Percentiles rank a stretch among this genome's conserved stretches.
Evolutionary conservation across 345 rosid species (phyloP).

Genomic region (Mercurialis annua): DNA sequence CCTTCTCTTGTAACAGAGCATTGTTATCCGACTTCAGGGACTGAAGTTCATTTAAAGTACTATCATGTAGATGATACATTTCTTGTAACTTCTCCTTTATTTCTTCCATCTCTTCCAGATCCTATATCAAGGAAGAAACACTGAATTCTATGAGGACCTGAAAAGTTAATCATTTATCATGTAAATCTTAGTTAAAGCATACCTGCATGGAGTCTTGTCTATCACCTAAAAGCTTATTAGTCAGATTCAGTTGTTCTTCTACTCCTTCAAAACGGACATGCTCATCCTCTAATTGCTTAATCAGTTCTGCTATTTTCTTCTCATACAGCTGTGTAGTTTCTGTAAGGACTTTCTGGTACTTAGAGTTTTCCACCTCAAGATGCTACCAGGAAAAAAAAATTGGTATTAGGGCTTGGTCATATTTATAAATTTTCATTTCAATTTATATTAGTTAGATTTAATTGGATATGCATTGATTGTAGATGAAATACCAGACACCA

Average conservation of each 20-base stretch:
- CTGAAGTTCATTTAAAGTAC: slow-evolving; percentile 48
- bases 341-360: slow-evolving; percentile 61
- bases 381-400: slow-evolving; percentile 43
- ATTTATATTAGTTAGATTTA: slow-evolving; percentile 7
- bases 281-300: slow-evolving; percentile 53
- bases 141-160: not conserved
- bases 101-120: slow-evolving; percentile 44
- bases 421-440: not conserved
- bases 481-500: not conserved
- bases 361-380: slow-evolving; percentile 49
- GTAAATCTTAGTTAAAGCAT: slow-evolving; percentile 15
- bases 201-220: slow-evolving; percentile 60
- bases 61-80: slow-evolving; percentile 43
- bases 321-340: slow-evolving; percentile 67
- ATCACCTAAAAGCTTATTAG: slow-evolving; percentile 47
- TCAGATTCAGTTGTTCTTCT: slow-evolving; percentile 49
- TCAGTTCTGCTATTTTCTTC: slow-evolving; percentile 58
- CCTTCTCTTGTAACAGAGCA: slow-evolving; percentile 64
- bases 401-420: slow-evolving; percentile 4
- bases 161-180: not conserved
- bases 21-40: slow-evolving; percentile 53
- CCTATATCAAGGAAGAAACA: slow-evolving; percentile 40
- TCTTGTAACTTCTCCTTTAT: slow-evolving; percentile 47
- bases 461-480: slow-evolving; percentile 1
- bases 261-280: slow-evolving; percentile 39